phyloP scores from a whole-genome alignment of 2,329 filamentous ascomycete species.

The Didymella sp. region DNA sequence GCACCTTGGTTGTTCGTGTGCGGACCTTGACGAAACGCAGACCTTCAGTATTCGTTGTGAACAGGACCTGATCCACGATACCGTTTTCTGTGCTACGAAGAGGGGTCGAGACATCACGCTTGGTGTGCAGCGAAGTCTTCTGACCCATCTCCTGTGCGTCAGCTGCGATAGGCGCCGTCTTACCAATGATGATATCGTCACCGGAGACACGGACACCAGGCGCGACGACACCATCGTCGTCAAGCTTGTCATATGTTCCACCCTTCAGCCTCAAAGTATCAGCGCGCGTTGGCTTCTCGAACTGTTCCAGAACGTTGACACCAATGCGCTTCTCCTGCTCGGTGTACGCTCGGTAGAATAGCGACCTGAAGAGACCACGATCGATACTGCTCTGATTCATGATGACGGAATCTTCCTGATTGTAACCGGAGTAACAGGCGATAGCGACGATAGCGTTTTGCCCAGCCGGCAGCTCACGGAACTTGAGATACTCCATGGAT shows the following conservation, averaged over 20 bases:
- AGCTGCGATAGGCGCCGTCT: constrained; percentile 91
- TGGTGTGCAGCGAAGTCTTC: constrained; percentile 85
- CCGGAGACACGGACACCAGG: constrained; percentile 94
- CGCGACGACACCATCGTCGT: constrained; percentile 93
- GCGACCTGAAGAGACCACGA: constrained; percentile 92
- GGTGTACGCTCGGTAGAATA: constrained; percentile 97
- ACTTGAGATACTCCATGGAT: constrained; percentile 98
- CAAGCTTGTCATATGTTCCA: constrained; percentile 95
- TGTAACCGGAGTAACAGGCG: constrained; percentile 96
- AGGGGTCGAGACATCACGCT: constrained; percentile 94
- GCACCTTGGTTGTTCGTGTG: constrained; percentile 95
- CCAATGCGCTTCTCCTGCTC: constrained; percentile 97
- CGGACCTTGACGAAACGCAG: constrained; percentile 97
- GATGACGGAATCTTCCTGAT: constrained; percentile 99
- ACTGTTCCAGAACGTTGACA: constrained; percentile 88
- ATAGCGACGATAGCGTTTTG: constrained; percentile 99
- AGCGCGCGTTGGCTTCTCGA: constrained; percentile 89
- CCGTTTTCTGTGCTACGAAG: constrained; percentile 95
- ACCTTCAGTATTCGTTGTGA: constrained; percentile 94
- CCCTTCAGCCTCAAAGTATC: constrained; percentile 94
- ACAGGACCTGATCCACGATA: constrained; percentile 90
- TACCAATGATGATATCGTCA: constrained; percentile 98
- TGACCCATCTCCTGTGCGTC: constrained; percentile 95
- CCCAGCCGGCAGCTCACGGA: constrained; percentile 93
- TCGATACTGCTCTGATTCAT: constrained; percentile 99